Conservation (phyloP, 2,329 filamentous ascomycete genomes). For the Cytospora piceae region DNA sequence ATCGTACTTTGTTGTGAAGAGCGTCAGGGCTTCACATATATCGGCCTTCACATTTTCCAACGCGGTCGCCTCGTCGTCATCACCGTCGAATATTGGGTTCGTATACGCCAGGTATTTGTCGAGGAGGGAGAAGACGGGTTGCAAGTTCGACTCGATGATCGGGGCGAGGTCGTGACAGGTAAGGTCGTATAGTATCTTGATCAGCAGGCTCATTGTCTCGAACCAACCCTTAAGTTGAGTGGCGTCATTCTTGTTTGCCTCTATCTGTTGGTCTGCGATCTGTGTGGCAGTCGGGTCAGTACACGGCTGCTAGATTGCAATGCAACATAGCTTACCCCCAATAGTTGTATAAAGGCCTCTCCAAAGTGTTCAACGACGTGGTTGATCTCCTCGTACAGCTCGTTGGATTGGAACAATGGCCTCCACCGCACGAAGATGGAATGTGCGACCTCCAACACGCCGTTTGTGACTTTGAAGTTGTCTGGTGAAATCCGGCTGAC, state of each 20-base stretch:
- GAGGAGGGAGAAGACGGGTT: slow-evolving; percentile 74
- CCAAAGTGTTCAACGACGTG: slow-evolving; percentile 90
- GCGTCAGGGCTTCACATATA: slow-evolving; percentile 86
- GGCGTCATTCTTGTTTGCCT: slow-evolving; percentile 76
- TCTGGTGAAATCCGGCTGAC: slow-evolving; percentile 82
- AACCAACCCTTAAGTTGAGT: slow-evolving; percentile 76
- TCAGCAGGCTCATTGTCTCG: slow-evolving; percentile 81
- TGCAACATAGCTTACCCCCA: slow-evolving; percentile 59
- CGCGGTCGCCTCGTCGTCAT: slow-evolving; percentile 89
- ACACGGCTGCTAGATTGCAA: too few relatives aligned
- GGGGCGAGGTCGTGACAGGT: slow-evolving; percentile 97
- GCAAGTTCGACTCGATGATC: slow-evolving; percentile 88
- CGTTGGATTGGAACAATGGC: slow-evolving; percentile 90
- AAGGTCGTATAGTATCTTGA: slow-evolving; percentile 94
- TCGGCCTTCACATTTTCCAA: slow-evolving; percentile 88
- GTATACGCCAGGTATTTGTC: slow-evolving; percentile 94
- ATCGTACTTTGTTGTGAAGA: slow-evolving; percentile 94
- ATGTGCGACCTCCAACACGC: slow-evolving; percentile 94
- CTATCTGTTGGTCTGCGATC: slow-evolving; percentile 72
- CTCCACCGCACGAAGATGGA: slow-evolving; percentile 98
- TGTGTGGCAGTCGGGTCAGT: slow-evolving; percentile 37
- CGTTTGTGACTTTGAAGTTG: slow-evolving; percentile 85
- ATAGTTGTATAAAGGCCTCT: slow-evolving; percentile 77
- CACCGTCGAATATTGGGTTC: slow-evolving; percentile 79
- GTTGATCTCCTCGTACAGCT: slow-evolving; percentile 92